phyloP scores from a whole-genome alignment of 148 eudicot genomes.

The Chenopodium suecicum region DNA sequence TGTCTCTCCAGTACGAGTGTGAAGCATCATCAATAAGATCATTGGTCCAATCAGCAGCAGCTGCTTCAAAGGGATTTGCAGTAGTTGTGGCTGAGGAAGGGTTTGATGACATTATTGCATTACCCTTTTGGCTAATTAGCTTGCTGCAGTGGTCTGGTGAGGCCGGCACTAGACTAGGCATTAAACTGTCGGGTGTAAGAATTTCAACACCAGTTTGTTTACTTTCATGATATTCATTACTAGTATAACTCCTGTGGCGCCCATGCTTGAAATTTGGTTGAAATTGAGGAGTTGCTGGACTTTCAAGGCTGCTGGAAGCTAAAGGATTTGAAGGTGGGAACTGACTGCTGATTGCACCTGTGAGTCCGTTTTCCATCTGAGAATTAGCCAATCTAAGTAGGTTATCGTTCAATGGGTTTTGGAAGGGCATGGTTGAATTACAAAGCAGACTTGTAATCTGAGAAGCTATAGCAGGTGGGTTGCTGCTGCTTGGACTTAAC shows the following conservation, averaged over 20 bases:
- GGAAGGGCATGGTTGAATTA: slow-evolving; percentile 9
- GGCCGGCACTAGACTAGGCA: slow-evolving; percentile 37
- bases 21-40: slow-evolving; percentile 41
- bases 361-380: slow-evolving; percentile 4
- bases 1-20: slow-evolving; percentile 49
- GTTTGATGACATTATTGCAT: slow-evolving; percentile 10
- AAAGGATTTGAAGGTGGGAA: background rate
- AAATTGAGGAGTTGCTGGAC: slow-evolving; percentile 16
- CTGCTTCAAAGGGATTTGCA: slow-evolving; percentile 32
- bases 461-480: slow-evolving; percentile 14
- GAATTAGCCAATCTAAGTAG: slow-evolving; percentile 12
- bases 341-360: background rate
- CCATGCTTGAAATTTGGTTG: background rate
- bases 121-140: slow-evolving; percentile 24
- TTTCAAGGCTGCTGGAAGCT: slow-evolving; percentile 1
- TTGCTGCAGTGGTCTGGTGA: slow-evolving; percentile 30
- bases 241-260: background rate
- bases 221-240: background rate
- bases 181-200: slow-evolving; percentile 13
- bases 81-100: slow-evolving; percentile 27
- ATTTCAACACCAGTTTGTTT: slow-evolving; percentile 2
- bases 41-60: slow-evolving; percentile 19
- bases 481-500: slow-evolving; percentile 26
- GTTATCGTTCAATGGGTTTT: slow-evolving; percentile 19
- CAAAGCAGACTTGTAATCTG: slow-evolving; percentile 21